Evolutionary conservation across 495 filamentous ascomycete genomes (phyloP).

Genomic region (Pseudoneurospora amorphoporcata): DNA sequence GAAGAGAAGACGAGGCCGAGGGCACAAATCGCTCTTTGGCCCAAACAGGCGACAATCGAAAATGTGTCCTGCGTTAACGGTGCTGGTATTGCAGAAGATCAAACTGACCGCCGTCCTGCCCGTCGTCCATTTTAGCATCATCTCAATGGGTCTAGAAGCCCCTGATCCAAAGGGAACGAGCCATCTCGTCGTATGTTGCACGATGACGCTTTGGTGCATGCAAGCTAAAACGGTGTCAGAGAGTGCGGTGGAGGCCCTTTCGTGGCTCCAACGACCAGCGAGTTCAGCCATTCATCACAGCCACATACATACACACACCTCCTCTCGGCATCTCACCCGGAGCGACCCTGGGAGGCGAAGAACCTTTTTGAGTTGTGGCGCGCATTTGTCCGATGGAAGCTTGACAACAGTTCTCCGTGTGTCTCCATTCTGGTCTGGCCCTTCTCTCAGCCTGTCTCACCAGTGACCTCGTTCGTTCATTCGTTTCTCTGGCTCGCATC

Average conservation of each 20-base stretch:
- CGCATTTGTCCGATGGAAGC: background rate
- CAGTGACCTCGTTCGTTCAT: background rate
- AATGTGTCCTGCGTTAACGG: background rate
- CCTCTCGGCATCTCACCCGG: background rate
- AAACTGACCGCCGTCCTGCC: background rate
- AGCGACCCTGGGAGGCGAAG: background rate
- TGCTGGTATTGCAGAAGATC: background rate
- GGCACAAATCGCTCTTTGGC: background rate
- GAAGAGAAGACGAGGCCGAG: background rate
- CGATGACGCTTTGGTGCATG: background rate
- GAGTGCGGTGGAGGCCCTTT: background rate
- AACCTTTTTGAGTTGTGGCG: background rate
- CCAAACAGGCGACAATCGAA: background rate
- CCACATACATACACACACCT: background rate
- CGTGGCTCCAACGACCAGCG: background rate
- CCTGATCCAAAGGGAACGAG: background rate
- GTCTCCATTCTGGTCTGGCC: background rate
- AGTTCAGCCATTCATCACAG: background rate
- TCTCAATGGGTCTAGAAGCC: background rate
- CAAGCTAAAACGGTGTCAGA: background rate
- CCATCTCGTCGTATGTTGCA: background rate
- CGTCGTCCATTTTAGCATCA: background rate
- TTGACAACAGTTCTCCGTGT: background rate
- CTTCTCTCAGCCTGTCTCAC: background rate
- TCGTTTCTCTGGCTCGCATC: background rate